Evolutionary conservation across 768 basidiomycete genomes (phyloP).

Genomic region (Mycena pura): DNA sequence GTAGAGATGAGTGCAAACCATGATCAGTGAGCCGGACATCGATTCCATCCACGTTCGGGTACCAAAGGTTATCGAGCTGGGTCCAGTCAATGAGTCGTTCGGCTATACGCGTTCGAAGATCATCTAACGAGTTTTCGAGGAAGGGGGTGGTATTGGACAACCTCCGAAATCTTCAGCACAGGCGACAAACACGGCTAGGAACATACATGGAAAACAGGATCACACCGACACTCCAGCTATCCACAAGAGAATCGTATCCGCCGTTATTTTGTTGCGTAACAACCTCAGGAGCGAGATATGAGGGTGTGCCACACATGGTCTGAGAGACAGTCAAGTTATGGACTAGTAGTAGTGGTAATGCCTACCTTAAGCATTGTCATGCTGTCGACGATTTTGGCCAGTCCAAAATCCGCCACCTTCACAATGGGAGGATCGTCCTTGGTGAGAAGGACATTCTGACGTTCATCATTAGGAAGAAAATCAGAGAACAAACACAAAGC

Average conservation of each 20-base stretch:
- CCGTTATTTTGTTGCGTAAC: conserved; percentile 55
- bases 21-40: too few species aligned
- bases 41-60: too few species aligned
- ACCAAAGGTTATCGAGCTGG: conserved; percentile 42
- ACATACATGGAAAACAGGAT: neutral
- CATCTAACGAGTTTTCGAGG: conserved; percentile 64
- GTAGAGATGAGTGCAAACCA: conserved; percentile 11
- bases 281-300: neutral
- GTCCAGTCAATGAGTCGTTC: conserved; percentile 69
- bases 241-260: conserved; percentile 73
- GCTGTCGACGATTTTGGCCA: conserved; percentile 38
- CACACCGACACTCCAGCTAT: conserved; percentile 4
- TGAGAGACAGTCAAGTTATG: too few species aligned
- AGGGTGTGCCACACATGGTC: conserved; percentile 66
- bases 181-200: neutral
- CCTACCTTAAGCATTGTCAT: conserved; percentile 47
- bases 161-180: conserved; percentile 48
- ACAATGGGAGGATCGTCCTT: neutral
- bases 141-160: conserved; percentile 82
- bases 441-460: neutral
- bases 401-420: neutral
- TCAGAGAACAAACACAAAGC: neutral
- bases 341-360: too few species aligned
- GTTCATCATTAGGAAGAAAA: neutral
- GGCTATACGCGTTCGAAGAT: conserved; percentile 67